A percentile compares a stretch with the other conserved stretches of the same genome.
phyloP scores from a whole-genome alignment of 2,329 filamentous ascomycete genomes.

The Phialemoniopsis sp. region DNA sequence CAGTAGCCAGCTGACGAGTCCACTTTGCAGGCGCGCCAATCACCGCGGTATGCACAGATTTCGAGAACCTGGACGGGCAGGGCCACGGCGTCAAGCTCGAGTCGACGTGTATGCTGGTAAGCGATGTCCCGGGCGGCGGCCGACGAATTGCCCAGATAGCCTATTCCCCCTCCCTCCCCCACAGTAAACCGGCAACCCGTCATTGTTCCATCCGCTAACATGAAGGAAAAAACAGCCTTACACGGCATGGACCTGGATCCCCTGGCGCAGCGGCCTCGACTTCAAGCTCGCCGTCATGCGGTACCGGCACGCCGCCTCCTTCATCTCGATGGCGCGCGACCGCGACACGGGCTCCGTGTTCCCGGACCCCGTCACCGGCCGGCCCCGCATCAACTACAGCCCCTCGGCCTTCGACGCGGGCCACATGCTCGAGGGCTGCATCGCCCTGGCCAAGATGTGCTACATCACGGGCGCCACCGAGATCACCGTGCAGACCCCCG shows the following conservation, averaged over 20 bases:
- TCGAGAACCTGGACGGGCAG: slow-evolving; percentile 74
- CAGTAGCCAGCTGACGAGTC: neutral
- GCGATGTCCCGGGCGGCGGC: slow-evolving; percentile 12
- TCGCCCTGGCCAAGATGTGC: slow-evolving; percentile 70
- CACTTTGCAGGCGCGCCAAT: no score
- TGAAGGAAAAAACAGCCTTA: slow-evolving; percentile 48
- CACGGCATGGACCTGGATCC: slow-evolving; percentile 55
- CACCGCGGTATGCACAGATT: slow-evolving; percentile 71
- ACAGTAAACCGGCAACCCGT: no score
- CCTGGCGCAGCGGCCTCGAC: slow-evolving; percentile 65
- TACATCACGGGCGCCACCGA: slow-evolving; percentile 78
- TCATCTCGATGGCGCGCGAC: slow-evolving; percentile 73
- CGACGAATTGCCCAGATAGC: no score
- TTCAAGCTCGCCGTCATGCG: slow-evolving; percentile 69
- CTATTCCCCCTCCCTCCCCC: no score
- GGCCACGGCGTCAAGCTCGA: slow-evolving; percentile 85
- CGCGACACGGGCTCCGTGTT: slow-evolving; percentile 72
- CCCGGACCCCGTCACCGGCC: slow-evolving; percentile 63
- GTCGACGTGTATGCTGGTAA: slow-evolving; percentile 63
- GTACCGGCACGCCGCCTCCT: slow-evolving; percentile 64
- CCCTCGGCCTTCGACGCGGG: slow-evolving; percentile 67
- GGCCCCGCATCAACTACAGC: slow-evolving; percentile 65
- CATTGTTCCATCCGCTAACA: neutral
- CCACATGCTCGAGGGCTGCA: slow-evolving; percentile 66
- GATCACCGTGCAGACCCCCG: slow-evolving; percentile 63